These are phyloP conservation scores for Dioszegia hungarica DNA, from an alignment of 768 basidiomycete genomes.

Conservation along the genomic window DNA sequence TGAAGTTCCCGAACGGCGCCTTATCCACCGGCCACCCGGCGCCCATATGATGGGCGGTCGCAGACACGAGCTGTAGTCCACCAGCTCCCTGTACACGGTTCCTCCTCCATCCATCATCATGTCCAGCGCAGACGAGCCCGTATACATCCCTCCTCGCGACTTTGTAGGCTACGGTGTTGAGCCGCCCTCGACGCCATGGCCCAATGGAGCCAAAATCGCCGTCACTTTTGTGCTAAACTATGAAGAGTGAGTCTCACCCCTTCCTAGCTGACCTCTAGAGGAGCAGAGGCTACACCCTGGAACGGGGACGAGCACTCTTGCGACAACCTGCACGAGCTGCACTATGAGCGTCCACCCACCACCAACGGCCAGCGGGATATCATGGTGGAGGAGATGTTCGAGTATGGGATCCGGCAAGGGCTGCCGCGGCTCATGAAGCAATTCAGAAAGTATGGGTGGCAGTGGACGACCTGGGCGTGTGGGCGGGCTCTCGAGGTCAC, in stretches of 20 bases:
- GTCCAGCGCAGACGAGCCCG: neutral
- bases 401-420: conserved; percentile 31
- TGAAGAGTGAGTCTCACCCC: conserved; percentile 17
- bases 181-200: conserved; percentile 20
- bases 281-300: conserved; percentile 28
- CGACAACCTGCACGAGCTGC: conserved; percentile 24
- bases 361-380: conserved; percentile 20
- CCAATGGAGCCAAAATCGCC: conserved; percentile 27
- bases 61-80: too few relatives aligned
- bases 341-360: conserved; percentile 18
- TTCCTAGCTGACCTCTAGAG: neutral
- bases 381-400: conserved; percentile 32
- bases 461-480: conserved; percentile 30
- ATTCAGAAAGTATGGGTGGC: conserved; percentile 25
- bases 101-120: neutral
- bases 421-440: conserved; percentile 26
- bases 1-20: too few relatives aligned
- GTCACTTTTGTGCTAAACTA: conserved; percentile 33
- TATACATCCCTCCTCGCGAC: conserved; percentile 25
- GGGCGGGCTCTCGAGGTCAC: conserved; percentile 24
- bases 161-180: conserved; percentile 29
- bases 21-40: too few relatives aligned
- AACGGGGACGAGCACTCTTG: conserved; percentile 27
- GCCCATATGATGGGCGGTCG: too few relatives aligned
- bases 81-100: too few relatives aligned